phyloP scores from a whole-genome alignment of 768 basidiomycete genomes.

The Mycena alexandri region DNA sequence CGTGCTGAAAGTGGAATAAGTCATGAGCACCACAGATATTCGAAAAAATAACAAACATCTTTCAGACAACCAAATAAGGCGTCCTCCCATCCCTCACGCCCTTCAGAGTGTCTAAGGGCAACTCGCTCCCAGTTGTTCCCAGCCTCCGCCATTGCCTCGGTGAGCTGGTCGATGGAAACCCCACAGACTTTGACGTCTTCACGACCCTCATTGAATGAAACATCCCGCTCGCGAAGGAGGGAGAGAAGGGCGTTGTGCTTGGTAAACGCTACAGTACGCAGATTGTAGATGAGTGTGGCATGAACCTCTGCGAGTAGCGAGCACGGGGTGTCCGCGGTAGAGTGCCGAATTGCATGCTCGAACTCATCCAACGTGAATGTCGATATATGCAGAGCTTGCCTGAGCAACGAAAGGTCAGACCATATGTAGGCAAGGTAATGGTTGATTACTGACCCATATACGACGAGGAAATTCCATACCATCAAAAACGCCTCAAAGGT shows the following conservation, averaged over 20 bases:
- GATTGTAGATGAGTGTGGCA: constrained; percentile 88
- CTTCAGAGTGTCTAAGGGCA: constrained; percentile 77
- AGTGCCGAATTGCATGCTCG: constrained; percentile 88
- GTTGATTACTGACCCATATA: constrained; percentile 81
- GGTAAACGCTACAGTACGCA: constrained; percentile 84
- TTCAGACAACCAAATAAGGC: constrained; percentile 89
- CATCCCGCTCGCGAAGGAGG: constrained; percentile 61
- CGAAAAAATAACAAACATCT: constrained; percentile 72
- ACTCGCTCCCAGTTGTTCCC: constrained; percentile 92
- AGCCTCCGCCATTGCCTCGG: constrained; percentile 78
- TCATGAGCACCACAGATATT: constrained; percentile 5
- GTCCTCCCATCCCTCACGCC: constrained; percentile 92
- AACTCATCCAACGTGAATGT: constrained; percentile 94
- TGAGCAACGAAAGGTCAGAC: constrained; percentile 47
- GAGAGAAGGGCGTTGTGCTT: constrained; percentile 83
- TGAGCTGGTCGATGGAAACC: constrained; percentile 72
- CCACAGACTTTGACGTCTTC: constrained; percentile 63
- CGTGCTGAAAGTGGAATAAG: constrained; percentile 65
- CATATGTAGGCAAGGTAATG: not conserved
- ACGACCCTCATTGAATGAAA: constrained; percentile 54
- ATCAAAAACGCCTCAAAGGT: constrained; percentile 89
- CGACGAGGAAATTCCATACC: constrained; percentile 94
- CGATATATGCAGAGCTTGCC: constrained; percentile 89
- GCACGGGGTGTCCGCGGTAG: constrained; percentile 75
- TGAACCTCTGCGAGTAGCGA: constrained; percentile 89